These are phyloP conservation scores for Tolypocladium album DNA, from an alignment of 2,329 filamentous ascomycete genomes.

Conservation along the genomic window DNA sequence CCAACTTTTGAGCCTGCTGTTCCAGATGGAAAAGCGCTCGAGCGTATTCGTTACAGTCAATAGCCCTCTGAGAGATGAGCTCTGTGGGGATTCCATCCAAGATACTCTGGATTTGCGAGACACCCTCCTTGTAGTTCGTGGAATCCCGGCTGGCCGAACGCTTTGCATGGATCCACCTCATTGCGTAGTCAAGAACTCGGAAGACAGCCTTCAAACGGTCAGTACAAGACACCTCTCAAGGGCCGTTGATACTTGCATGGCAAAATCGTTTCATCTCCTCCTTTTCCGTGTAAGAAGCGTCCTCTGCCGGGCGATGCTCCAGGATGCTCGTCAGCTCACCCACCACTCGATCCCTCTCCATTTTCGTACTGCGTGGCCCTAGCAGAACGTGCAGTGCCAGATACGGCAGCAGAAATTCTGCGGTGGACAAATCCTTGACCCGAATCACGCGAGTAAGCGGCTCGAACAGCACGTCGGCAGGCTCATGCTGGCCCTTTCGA, in stretches of 20 bases:
- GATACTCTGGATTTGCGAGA: constrained; percentile 37
- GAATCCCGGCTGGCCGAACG: constrained; percentile 17
- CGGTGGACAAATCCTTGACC: constrained; percentile 75
- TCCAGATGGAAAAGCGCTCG: constrained; percentile 92
- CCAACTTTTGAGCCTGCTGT: constrained; percentile 59
- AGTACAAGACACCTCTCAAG: neutral
- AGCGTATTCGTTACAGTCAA: constrained; percentile 91
- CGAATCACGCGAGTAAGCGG: constrained; percentile 74
- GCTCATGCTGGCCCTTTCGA: constrained; percentile 62
- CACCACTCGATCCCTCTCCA: constrained; percentile 55
- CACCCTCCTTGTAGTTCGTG: constrained; percentile 34
- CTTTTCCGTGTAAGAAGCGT: constrained; percentile 47
- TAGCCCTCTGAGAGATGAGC: constrained; percentile 65
- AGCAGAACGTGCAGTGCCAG: constrained; percentile 74
- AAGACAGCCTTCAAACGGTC: constrained; percentile 62
- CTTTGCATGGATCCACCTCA: constrained; percentile 79
- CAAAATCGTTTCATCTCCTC: constrained; percentile 78
- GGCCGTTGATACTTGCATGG: constrained; percentile 49
- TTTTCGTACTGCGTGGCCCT: constrained; percentile 48
- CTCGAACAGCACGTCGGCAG: constrained; percentile 68
- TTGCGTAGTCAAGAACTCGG: constrained; percentile 80
- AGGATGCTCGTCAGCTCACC: constrained; percentile 67
- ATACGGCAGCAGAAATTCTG: constrained; percentile 83
- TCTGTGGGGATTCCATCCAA: constrained; percentile 60
- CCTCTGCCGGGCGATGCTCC: constrained; percentile 41